Percentiles rank a stretch among this genome's conserved stretches.
These are phyloP conservation scores for Fusarium redolens DNA, from an alignment of 2,329 filamentous ascomycete genomes.

Conservation along the genomic window DNA sequence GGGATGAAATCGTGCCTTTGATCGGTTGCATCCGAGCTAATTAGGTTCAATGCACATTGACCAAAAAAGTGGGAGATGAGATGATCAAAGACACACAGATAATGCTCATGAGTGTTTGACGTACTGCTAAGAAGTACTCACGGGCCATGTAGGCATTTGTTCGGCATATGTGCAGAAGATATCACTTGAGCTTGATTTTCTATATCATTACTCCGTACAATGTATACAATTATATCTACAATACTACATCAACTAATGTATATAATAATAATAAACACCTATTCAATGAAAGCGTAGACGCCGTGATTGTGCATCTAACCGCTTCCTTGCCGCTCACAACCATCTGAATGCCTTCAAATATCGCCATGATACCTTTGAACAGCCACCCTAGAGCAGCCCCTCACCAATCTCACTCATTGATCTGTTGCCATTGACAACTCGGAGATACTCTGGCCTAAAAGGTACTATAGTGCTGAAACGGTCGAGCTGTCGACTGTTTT, in stretches of 20 bases:
- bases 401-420: neutral
- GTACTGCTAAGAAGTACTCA: constrained; percentile 15
- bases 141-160: constrained; percentile 12
- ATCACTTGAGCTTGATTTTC: neutral
- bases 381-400: constrained; percentile 19
- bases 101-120: neutral
- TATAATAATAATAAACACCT: too few species aligned
- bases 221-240: neutral
- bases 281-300: neutral
- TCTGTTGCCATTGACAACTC: neutral
- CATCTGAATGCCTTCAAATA: neutral
- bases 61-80: constrained; percentile 27
- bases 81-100: neutral
- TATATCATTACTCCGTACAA: neutral
- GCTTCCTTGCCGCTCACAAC: neutral
- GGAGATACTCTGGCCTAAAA: constrained; percentile 7
- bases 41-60: constrained; percentile 12
- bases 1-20: constrained; percentile 27
- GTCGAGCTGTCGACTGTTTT: constrained; percentile 16
- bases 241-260: neutral
- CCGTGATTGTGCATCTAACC: neutral
- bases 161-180: neutral
- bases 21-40: constrained; percentile 42
- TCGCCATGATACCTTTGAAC: neutral
- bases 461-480: constrained; percentile 3